A percentile compares a stretch with the other conserved stretches of the same genome.
phyloP scores from a whole-genome alignment of 352 stramenopile genomes.

The Plasmopara viticola region DNA sequence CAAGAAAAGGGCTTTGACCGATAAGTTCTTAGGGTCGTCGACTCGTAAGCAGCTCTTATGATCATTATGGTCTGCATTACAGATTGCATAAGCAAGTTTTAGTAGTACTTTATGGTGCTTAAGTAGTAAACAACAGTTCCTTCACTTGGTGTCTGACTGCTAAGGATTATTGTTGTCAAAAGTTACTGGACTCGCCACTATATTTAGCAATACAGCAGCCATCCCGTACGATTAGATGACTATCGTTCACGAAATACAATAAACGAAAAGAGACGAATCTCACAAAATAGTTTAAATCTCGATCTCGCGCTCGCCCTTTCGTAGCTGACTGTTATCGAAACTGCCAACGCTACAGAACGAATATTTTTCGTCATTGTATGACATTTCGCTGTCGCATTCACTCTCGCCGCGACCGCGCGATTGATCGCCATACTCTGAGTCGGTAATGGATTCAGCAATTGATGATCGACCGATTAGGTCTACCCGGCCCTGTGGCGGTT shows the following conservation, averaged over 20 bases:
- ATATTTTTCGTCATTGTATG: constrained; percentile 81
- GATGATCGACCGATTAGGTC: constrained; percentile 27
- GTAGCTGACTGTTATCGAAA: constrained; percentile 32
- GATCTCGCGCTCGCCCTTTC: constrained; percentile 46
- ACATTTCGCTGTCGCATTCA: constrained; percentile 75
- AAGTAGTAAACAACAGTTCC: too few species aligned
- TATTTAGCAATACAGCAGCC: constrained; percentile 1
- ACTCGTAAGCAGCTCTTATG: not conserved
- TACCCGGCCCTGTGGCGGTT: constrained; percentile 11
- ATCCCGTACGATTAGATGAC: constrained; percentile 17
- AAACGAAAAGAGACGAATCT: constrained; percentile 5
- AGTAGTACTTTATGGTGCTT: too few species aligned
- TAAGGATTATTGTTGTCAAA: too few species aligned
- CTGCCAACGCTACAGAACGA: constrained; percentile 49
- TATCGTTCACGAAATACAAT: constrained; percentile 10
- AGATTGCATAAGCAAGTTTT: too few species aligned
- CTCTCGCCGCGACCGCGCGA: constrained; percentile 43
- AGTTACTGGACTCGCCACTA: too few species aligned
- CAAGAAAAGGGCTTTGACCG: constrained; percentile 16
- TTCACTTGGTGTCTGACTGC: too few species aligned
- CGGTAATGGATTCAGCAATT: constrained; percentile 43
- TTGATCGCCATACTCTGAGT: constrained; percentile 61
- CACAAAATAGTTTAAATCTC: constrained; percentile 45
- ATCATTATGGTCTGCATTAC: not conserved
- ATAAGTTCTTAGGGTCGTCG: not conserved